Evolutionary conservation across 2,329 filamentous ascomycete species (phyloP).

Genomic region (Neofusicoccum sp.): DNA sequence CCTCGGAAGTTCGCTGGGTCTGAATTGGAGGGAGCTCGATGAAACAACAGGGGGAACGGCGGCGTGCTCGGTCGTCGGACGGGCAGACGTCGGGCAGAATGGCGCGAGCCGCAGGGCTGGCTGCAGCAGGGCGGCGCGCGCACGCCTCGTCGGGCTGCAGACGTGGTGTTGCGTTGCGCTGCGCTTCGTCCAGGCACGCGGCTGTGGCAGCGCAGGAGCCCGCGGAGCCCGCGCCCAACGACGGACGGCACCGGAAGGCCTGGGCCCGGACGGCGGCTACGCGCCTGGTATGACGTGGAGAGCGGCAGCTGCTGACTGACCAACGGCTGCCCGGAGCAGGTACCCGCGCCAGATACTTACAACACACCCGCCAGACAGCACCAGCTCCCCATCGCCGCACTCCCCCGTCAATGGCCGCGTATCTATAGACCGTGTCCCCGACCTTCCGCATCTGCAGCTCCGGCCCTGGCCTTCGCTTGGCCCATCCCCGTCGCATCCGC

Average conservation of each 20-base stretch:
- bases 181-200: too few species aligned
- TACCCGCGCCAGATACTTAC: background rate
- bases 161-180: background rate
- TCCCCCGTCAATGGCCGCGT: background rate
- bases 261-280: background rate
- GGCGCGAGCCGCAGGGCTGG: background rate
- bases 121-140: background rate
- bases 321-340: background rate
- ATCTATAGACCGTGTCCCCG: background rate
- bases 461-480: background rate
- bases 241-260: background rate
- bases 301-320: background rate
- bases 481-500: background rate
- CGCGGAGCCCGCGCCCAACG: background rate
- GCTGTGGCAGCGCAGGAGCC: too few species aligned
- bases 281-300: slow-evolving; percentile 13
- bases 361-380: background rate
- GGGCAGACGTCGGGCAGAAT: background rate
- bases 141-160: background rate
- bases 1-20: background rate
- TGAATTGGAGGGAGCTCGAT: background rate
- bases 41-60: background rate
- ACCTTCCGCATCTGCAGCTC: background rate
- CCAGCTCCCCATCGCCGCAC: background rate
- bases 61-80: background rate